Evolutionary conservation across 176 grass and related monocot genomes (phyloP).

Genomic region (Ensete ventricosum): DNA sequence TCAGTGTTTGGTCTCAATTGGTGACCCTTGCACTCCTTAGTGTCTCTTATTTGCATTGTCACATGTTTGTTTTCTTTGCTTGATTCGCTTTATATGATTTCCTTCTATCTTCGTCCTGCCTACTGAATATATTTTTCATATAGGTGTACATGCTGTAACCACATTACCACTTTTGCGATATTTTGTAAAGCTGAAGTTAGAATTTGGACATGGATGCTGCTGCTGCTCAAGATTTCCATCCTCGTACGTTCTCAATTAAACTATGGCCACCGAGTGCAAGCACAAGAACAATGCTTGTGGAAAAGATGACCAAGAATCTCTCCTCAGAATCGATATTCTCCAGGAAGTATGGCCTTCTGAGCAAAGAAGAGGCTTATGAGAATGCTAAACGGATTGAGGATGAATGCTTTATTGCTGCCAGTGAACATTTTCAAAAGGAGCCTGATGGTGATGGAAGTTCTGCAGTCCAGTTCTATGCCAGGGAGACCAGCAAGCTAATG

Average conservation of each 20-base stretch:
- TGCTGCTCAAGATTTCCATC: constrained; percentile 24
- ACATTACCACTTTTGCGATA: neutral
- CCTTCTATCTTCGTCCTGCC: neutral
- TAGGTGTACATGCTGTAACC: neutral
- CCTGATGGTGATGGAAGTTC: constrained; percentile 90
- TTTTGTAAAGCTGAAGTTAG: neutral
- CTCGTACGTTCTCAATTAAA: constrained; percentile 69
- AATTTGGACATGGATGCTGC: neutral
- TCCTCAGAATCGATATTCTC: constrained; percentile 60
- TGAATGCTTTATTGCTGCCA: constrained; percentile 40
- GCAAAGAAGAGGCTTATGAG: constrained; percentile 55
- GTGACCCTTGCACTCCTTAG: too few relatives aligned
- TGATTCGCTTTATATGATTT: too few relatives aligned
- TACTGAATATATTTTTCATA: neutral
- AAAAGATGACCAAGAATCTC: constrained; percentile 76
- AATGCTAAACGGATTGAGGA: constrained; percentile 61
- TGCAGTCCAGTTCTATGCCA: constrained; percentile 76
- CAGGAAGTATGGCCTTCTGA: constrained; percentile 56
- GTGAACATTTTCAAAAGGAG: constrained; percentile 58
- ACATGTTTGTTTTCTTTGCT: too few relatives aligned
- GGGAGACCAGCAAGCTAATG: constrained; percentile 74
- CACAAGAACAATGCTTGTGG: constrained; percentile 53
- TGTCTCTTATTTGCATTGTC: too few relatives aligned
- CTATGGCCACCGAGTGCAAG: constrained; percentile 77
- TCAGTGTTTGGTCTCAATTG: too few relatives aligned